Conservation (phyloP, 2,329 filamentous ascomycete species). For the Raffaelea arxii region DNA sequence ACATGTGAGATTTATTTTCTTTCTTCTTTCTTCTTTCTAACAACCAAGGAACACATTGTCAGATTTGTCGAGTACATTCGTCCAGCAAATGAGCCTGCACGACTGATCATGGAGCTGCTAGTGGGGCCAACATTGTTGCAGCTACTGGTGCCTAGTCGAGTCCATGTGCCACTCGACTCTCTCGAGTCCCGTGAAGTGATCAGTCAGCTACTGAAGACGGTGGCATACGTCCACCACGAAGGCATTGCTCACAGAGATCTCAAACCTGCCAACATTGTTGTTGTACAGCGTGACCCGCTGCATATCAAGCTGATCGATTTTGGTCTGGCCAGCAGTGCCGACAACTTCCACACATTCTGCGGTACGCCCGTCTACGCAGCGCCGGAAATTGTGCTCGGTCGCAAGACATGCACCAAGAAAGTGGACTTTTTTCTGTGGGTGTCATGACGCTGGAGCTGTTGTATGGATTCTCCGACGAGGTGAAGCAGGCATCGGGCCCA, state of each 20-base stretch:
- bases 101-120: conserved; percentile 2
- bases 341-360: not conserved
- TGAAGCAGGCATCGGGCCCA: no score
- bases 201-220: not conserved
- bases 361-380: not conserved
- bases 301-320: conserved; percentile 1
- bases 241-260: not conserved
- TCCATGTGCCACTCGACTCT: not conserved
- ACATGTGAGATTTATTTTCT: not conserved
- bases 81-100: not conserved
- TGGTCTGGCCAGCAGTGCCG: not conserved
- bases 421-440: conserved; percentile 3
- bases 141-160: not conserved
- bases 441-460: not conserved
- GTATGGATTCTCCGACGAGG: not conserved
- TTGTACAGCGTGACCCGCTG: not conserved
- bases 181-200: not conserved
- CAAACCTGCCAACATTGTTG: conserved; percentile 3
- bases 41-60: not conserved
- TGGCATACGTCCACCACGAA: not conserved
- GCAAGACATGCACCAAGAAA: not conserved
- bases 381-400: not conserved
- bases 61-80: not conserved
- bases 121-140: not conserved
- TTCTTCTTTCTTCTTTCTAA: not conserved